Base-by-base conservation (phyloP, 805 yeast genomes). In the Ogataea populi-albae region DNA sequence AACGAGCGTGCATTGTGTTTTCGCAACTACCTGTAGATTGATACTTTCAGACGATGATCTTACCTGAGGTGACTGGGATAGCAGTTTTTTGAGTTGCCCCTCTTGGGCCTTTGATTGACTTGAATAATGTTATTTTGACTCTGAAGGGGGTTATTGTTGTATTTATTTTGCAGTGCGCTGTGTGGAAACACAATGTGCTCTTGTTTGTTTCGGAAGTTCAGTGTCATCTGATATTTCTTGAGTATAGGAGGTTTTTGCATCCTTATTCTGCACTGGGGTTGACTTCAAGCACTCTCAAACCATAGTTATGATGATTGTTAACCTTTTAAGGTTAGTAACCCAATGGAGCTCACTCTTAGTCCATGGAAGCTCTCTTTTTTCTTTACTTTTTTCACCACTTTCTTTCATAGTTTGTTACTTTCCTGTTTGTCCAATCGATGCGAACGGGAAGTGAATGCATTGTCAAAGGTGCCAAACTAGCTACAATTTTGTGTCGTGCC, bases 301-400 rank as follows among this genome's bases (percentile, higher is more conserved):
- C 75, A 80, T 68, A 81, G 88, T 74, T 73, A 80, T 81, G 73
- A 75, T 85, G 78, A 77, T 75, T 79, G 77, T 56, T 41, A 38
- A 42, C 35, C n/a, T 12, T 8, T 25, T 18, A 4, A 4, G 47
- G 40, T 43, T 45, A 38, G 56, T 66, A 80, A 80, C 88, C 75
- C 87, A 80, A 81, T 81, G 88, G 87, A 81, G 88, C 88, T 81
- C 78, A 81, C 81, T 79, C 81, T 78, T 69, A 76, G 20, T 55
- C 67, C 77, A 77, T 75, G 82, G 69, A 73, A 72, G 76, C 30
- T 27, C 30, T 7, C 21, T 21, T 11, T 11, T 22, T 72, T 61
- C 34, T 46, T 29, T 29, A 35, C n/a, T n/a, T n/a, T n/a, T n/a
- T n/a, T n/a, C n/a, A n/a, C n/a, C n/a, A n/a, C n/a, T n/a, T n/a